Conservation (phyloP, 2,329 filamentous ascomycete genomes). For the Exophiala bonariae region DNA sequence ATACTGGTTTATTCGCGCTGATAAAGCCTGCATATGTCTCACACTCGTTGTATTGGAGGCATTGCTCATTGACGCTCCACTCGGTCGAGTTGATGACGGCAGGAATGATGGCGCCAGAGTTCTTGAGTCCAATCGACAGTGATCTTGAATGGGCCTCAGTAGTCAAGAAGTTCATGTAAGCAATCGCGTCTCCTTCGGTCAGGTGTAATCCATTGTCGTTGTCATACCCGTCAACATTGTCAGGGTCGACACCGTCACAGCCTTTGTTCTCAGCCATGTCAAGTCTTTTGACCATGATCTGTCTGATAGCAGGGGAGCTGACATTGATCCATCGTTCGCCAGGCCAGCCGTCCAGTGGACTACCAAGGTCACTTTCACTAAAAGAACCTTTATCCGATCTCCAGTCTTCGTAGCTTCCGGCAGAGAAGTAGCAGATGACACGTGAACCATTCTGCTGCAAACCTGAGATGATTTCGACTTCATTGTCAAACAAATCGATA, state of each 20-base stretch:
- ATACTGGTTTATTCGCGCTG: constrained; percentile 63
- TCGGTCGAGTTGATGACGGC: constrained; percentile 54
- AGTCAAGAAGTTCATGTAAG: constrained; percentile 62
- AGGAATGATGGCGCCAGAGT: constrained; percentile 61
- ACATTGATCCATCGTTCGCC: constrained; percentile 68
- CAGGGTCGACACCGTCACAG: constrained; percentile 68
- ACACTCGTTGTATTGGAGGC: constrained; percentile 61
- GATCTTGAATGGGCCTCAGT: constrained; percentile 52
- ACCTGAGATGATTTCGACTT: constrained; percentile 44
- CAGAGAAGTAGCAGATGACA: constrained; percentile 74
- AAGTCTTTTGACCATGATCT: constrained; percentile 63
- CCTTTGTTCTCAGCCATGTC: constrained; percentile 60
- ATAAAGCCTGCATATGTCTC: constrained; percentile 59
- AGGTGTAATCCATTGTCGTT: constrained; percentile 65
- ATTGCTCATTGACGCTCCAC: constrained; percentile 71
- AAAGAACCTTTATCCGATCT: constrained; percentile 36
- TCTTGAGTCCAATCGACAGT: constrained; percentile 67
- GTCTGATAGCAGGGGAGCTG: constrained; percentile 56
- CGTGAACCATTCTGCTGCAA: constrained; percentile 53
- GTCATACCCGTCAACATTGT: constrained; percentile 68
- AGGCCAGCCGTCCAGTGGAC: constrained; percentile 61
- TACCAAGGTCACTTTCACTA: constrained; percentile 54
- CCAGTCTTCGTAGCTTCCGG: constrained; percentile 66
- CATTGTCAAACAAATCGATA: constrained; percentile 59
- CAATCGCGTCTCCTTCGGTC: constrained; percentile 56